Base-by-base conservation (phyloP, 208 protist genomes). In the Sergeia podlipaevii region DNA sequence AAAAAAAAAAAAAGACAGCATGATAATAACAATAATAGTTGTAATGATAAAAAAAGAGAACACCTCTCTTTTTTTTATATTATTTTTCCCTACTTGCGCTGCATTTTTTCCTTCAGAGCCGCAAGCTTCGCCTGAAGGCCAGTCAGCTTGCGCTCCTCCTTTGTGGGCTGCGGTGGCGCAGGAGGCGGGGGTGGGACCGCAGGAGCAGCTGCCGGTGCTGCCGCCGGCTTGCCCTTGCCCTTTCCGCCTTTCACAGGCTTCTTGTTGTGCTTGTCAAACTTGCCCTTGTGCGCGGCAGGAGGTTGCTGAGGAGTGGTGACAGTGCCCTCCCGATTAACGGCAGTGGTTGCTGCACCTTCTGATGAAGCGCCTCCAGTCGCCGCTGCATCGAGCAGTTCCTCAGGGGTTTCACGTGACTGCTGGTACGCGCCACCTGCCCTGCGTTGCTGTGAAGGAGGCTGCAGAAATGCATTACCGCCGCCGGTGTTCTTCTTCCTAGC, bases 111-210 rank as follows among this genome's bases (percentile, higher is more conserved):
- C 48, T 85, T 78, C 18, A 95, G 71, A 5, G 81, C 80, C 3
- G 70, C 70, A 5, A 95, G 55, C 49, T 84, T 86, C n/a, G 87
- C 83, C 64, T 95, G 83, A 30, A 95, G 65, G 6, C 81, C 84
- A 15, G 64, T 79, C 13, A 95, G 72, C 60, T 95, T 95, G 8
- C 76, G 55, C 50, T 91, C 87, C 54, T 89, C 78, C 60, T 88
- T 94, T 28, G 74, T 76, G 7, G 77, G 82, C 52, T 61, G 66
- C 4, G 74, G 65, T 17, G 68, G 75, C 58, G 13, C 36, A 26
- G 17, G n/a, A 15, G 73, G 77, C 26, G 43, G 63, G 11, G 72
- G 58, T 13, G 69, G 65, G 34, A 24, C 49, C 15, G 4, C 24
- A 53, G 11, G 17, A 24, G 60, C 32, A 41, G 45, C 18, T 29